Evolutionary conservation across 768 basidiomycete species (phyloP).

Genomic region (Tricholoma matsutake): DNA sequence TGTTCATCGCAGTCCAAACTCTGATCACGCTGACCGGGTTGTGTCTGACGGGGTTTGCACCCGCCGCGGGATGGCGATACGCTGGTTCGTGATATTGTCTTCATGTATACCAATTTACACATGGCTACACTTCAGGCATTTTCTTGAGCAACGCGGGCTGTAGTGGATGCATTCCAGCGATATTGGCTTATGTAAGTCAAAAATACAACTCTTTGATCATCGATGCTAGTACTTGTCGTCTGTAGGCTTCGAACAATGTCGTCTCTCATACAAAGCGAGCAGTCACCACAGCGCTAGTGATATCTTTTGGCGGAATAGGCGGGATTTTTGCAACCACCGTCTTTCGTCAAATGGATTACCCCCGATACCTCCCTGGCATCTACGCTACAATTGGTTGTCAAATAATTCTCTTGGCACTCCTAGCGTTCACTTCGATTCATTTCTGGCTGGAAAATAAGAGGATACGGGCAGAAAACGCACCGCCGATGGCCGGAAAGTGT

Average conservation of each 20-base stretch:
- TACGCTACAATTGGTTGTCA: slow-evolving; percentile 45
- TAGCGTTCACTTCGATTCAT: slow-evolving; percentile 36
- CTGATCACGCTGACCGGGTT: slow-evolving; percentile 40
- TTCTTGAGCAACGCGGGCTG: slow-evolving; percentile 46
- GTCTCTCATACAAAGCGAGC: slow-evolving; percentile 48
- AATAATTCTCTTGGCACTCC: slow-evolving; percentile 36
- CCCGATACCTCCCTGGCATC: slow-evolving; percentile 45
- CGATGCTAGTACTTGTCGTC: slow-evolving; percentile 1
- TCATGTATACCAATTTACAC: background rate
- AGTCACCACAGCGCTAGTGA: slow-evolving; percentile 43
- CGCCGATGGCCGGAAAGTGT: slow-evolving; percentile 29
- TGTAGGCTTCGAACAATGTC: slow-evolving; percentile 48
- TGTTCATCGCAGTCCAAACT: slow-evolving; percentile 41
- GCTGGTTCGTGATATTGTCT: slow-evolving; percentile 27
- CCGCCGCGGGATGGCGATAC: slow-evolving; percentile 37
- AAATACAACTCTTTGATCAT: background rate
- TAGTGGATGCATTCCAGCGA: slow-evolving; percentile 42
- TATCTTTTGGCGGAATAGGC: slow-evolving; percentile 47
- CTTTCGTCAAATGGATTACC: slow-evolving; percentile 45
- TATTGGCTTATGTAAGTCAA: slow-evolving; percentile 46
- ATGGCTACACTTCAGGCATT: slow-evolving; percentile 31
- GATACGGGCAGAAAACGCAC: slow-evolving; percentile 21
- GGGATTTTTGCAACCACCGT: slow-evolving; percentile 46
- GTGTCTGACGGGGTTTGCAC: slow-evolving; percentile 37
- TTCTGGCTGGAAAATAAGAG: slow-evolving; percentile 36